phyloP scores from a whole-genome alignment of 164 flowering plant species.

The Hamamelis virginiana region DNA sequence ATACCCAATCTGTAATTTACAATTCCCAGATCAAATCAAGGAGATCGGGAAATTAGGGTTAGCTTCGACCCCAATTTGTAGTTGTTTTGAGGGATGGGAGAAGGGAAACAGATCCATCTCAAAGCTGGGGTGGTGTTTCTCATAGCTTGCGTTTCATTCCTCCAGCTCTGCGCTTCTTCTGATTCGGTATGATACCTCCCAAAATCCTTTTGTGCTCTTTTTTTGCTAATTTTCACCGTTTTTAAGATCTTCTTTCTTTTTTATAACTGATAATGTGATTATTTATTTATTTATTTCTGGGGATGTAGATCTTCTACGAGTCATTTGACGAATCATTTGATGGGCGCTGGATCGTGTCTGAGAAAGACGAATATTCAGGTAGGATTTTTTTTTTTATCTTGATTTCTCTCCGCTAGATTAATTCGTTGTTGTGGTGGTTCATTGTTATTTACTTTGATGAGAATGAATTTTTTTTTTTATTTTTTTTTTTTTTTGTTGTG shows the following conservation, averaged over 20 bases:
- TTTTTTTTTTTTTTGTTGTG: no score
- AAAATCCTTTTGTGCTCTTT: no score
- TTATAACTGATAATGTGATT: no score
- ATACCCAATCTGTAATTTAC: not conserved
- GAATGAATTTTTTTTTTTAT: no score
- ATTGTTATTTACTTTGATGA: not conserved
- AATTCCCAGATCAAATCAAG: not conserved
- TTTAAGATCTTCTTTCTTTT: no score
- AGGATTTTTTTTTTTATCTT: not conserved
- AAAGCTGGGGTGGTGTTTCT: constrained; percentile 18
- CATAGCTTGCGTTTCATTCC: constrained; percentile 23
- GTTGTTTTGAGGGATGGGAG: constrained; percentile 22
- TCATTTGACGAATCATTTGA: constrained; percentile 77
- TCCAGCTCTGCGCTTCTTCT: constrained; percentile 23
- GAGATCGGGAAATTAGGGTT: not conserved
- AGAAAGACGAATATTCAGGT: constrained; percentile 79
- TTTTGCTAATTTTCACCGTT: no score
- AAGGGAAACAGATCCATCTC: constrained; percentile 12
- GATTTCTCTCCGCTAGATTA: no score
- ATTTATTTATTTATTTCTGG: no score
- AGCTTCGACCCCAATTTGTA: not conserved
- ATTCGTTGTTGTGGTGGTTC: no score
- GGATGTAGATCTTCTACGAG: constrained; percentile 64
- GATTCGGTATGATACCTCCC: constrained; percentile 20
- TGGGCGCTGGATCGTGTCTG: constrained; percentile 74